phyloP scores from a whole-genome alignment of 2,329 filamentous ascomycete genomes.

The Neofusicoccum umdonicola region DNA sequence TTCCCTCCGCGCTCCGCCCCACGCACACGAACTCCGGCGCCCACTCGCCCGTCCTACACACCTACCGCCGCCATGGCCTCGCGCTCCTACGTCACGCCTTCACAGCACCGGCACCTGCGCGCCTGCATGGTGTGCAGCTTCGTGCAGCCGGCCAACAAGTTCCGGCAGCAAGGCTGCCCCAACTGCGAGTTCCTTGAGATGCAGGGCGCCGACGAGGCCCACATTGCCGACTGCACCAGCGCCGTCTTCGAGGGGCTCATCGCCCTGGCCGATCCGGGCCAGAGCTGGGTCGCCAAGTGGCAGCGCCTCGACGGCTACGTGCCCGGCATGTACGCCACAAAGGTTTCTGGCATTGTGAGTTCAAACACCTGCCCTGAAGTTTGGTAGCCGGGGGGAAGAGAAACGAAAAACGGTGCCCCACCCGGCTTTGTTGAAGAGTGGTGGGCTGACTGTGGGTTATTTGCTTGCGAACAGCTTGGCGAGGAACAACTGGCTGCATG shows the following conservation, averaged over 20 bases:
- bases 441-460: neutral
- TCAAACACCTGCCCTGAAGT: too few species aligned
- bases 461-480: conserved; percentile 43
- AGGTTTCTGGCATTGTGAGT: conserved; percentile 77
- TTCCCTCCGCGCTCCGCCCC: neutral
- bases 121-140: conserved; percentile 99
- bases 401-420: too few species aligned
- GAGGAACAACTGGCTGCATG: conserved; percentile 56
- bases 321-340: conserved; percentile 86
- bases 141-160: conserved; percentile 79
- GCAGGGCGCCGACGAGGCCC: conserved; percentile 68
- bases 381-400: too few species aligned
- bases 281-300: conserved; percentile 96
- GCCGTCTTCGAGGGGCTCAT: conserved; percentile 94
- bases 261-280: conserved; percentile 74
- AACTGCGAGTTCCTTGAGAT: conserved; percentile 97
- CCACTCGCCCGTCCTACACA: neutral
- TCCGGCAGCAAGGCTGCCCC: conserved; percentile 83
- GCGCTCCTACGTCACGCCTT: conserved; percentile 55
- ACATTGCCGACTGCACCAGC: conserved; percentile 86
- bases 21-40: too few species aligned
- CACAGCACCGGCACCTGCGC: conserved; percentile 80
- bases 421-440: too few species aligned
- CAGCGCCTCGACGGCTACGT: conserved; percentile 88
- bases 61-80: neutral